Evolutionary conservation across 2,329 filamentous ascomycete genomes (phyloP).

Genomic region (Pseudohalonectria lignicola): DNA sequence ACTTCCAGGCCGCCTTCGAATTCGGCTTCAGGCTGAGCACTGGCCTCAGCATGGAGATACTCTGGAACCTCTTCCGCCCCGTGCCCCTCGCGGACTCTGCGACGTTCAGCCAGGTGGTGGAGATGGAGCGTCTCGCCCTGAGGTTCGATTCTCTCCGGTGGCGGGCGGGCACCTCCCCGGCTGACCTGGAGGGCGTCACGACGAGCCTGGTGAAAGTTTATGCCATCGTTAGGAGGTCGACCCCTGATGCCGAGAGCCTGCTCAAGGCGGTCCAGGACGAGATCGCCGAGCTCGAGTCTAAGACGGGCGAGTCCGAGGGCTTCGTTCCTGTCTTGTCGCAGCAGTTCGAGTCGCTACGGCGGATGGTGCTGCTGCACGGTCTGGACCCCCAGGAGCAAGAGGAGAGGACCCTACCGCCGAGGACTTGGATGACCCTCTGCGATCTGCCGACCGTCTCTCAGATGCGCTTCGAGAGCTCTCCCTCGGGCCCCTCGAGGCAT

Average conservation of each 20-base stretch:
- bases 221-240: slow-evolving; percentile 36
- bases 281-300: slow-evolving; percentile 38
- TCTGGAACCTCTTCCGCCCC: slow-evolving; percentile 68
- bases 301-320: slow-evolving; percentile 27
- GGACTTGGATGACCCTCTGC: slow-evolving; percentile 38
- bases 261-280: slow-evolving; percentile 37
- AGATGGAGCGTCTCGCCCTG: slow-evolving; percentile 43
- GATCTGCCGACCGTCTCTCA: slow-evolving; percentile 29
- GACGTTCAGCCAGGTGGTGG: slow-evolving; percentile 32
- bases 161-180: slow-evolving; percentile 40
- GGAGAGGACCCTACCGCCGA: too few relatives aligned
- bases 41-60: slow-evolving; percentile 66
- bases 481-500: slow-evolving; percentile 20
- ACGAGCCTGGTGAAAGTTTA: slow-evolving; percentile 45
- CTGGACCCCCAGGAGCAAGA: too few relatives aligned
- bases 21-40: slow-evolving; percentile 62
- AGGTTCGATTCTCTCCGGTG: slow-evolving; percentile 52
- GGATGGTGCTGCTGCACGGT: slow-evolving; percentile 32
- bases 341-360: slow-evolving; percentile 47
- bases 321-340: slow-evolving; percentile 37
- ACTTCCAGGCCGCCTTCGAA: slow-evolving; percentile 47
- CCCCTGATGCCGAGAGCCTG: slow-evolving; percentile 31
- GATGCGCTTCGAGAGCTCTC: slow-evolving; percentile 28
- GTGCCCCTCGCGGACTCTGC: slow-evolving; percentile 35
- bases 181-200: slow-evolving; percentile 41